A percentile compares a stretch with the other conserved stretches of the same genome.
These are phyloP conservation scores for Kwoniella shandongensis DNA, from an alignment of 768 basidiomycete species.

Conservation along the genomic window DNA sequence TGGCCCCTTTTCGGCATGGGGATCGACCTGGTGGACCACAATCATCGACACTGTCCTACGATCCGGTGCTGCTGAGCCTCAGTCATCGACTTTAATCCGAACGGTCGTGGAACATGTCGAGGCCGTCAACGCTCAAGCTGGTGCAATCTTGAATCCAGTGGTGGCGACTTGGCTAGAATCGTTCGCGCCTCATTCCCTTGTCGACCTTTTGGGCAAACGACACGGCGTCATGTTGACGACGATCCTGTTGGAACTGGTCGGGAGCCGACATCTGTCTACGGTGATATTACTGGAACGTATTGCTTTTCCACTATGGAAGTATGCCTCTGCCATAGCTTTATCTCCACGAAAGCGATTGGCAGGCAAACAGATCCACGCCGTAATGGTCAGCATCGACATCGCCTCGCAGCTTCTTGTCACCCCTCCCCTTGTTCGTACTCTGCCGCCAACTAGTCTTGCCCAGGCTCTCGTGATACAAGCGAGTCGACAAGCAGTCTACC, in stretches of 20 bases:
- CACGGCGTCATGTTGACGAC: not conserved
- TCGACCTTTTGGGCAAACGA: conserved; percentile 17
- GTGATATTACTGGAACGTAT: conserved; percentile 22
- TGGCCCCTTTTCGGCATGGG: conserved; percentile 29
- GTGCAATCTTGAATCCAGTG: conserved; percentile 10
- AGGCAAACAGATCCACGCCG: conserved; percentile 18
- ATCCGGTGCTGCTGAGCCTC: conserved; percentile 1
- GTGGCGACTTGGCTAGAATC: conserved; percentile 30
- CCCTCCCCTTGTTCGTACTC: conserved; percentile 14
- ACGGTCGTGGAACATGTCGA: conserved; percentile 19
- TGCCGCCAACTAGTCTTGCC: conserved; percentile 28
- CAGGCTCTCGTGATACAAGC: conserved; percentile 36
- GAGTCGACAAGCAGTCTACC: conserved; percentile 26
- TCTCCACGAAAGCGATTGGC: conserved; percentile 16
- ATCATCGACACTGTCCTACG: conserved; percentile 18
- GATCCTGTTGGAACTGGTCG: conserved; percentile 32
- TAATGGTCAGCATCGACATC: conserved; percentile 27
- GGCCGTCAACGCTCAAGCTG: conserved; percentile 9
- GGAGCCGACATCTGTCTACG: conserved; percentile 25
- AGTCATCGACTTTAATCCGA: conserved; percentile 1
- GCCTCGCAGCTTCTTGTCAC: conserved; percentile 34
- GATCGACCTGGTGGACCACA: conserved; percentile 23
- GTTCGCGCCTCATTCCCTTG: conserved; percentile 1
- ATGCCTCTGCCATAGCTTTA: conserved; percentile 15
- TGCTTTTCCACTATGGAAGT: conserved; percentile 34